These are phyloP conservation scores for Murraya paniculata DNA, from an alignment of 345 rosid species.

Conservation along the genomic window DNA sequence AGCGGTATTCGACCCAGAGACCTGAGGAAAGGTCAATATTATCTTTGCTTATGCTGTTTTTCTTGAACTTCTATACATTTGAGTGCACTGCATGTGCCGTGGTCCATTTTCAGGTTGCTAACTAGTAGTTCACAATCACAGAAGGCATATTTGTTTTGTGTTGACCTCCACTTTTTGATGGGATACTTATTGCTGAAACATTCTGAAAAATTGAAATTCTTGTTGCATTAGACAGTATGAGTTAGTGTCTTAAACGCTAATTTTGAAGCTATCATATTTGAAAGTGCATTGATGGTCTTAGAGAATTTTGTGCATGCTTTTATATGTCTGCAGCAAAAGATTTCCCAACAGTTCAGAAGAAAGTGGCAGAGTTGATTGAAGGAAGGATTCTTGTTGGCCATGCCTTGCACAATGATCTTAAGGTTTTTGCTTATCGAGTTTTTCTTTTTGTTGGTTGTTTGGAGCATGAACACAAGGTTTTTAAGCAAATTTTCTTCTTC, in stretches of 20 bases:
- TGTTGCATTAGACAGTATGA: background rate
- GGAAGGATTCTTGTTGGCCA: constrained; percentile 91
- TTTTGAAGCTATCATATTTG: background rate
- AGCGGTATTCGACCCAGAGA: constrained; percentile 91
- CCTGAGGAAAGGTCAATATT: constrained; percentile 67
- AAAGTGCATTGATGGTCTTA: background rate
- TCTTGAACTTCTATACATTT: background rate
- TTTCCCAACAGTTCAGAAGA: constrained; percentile 66
- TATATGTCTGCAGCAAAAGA: constrained; percentile 61
- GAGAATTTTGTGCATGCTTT: constrained; percentile 2
- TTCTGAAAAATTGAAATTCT: background rate
- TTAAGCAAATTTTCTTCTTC: constrained; percentile 6
- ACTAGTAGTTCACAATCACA: background rate
- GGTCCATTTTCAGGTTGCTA: background rate
- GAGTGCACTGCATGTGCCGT: background rate
- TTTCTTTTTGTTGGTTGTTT: background rate
- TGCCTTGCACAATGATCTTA: constrained; percentile 92
- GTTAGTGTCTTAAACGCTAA: background rate
- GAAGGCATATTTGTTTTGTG: background rate
- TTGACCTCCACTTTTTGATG: background rate
- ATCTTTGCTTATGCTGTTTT: constrained; percentile 5
- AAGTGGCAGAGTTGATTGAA: constrained; percentile 77
- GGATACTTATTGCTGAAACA: background rate
- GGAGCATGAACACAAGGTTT: background rate
- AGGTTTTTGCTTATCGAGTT: constrained; percentile 43